phyloP scores from a whole-genome alignment of 2,329 filamentous ascomycete genomes.

The Chrysoporthe cubensis region DNA sequence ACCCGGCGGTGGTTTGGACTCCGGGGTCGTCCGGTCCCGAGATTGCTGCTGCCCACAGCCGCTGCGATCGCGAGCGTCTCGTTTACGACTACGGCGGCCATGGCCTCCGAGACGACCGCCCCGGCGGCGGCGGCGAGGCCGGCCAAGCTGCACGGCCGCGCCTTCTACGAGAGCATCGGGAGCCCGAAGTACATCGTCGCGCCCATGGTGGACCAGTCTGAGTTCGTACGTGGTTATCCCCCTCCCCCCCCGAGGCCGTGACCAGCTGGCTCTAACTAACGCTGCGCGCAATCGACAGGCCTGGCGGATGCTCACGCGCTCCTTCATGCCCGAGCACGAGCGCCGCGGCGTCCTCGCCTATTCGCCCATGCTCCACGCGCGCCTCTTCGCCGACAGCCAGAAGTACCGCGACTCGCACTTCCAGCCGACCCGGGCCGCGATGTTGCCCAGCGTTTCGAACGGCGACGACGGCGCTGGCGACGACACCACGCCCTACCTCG shows the following conservation, averaged over 20 bases:
- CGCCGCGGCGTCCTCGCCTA: conserved; percentile 78
- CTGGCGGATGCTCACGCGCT: conserved; percentile 95
- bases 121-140: conserved; percentile 24
- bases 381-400: conserved; percentile 77
- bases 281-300: conserved; percentile 58
- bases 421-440: conserved; percentile 59
- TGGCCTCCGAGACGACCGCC: conserved; percentile 28
- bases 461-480: background rate
- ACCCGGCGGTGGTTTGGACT: conserved; percentile 16
- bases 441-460: conserved; percentile 10
- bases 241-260: background rate
- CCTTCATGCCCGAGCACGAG: conserved; percentile 74
- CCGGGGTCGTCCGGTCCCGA: conserved; percentile 14
- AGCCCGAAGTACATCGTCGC: conserved; percentile 89
- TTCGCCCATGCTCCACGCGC: conserved; percentile 94
- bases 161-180: conserved; percentile 94
- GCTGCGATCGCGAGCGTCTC: conserved; percentile 5
- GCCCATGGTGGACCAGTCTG: conserved; percentile 98
- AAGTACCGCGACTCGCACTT: conserved; percentile 83
- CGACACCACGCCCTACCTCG: conserved; percentile 60
- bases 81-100: conserved; percentile 20
- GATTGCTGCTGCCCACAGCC: background rate
- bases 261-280: background rate
- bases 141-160: conserved; percentile 76
- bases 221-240: conserved; percentile 82